Evolutionary conservation across 495 filamentous ascomycete genomes (phyloP), one percentile per base, ranked within the genome.

Genomic region (Cercophora sp.): DNA sequence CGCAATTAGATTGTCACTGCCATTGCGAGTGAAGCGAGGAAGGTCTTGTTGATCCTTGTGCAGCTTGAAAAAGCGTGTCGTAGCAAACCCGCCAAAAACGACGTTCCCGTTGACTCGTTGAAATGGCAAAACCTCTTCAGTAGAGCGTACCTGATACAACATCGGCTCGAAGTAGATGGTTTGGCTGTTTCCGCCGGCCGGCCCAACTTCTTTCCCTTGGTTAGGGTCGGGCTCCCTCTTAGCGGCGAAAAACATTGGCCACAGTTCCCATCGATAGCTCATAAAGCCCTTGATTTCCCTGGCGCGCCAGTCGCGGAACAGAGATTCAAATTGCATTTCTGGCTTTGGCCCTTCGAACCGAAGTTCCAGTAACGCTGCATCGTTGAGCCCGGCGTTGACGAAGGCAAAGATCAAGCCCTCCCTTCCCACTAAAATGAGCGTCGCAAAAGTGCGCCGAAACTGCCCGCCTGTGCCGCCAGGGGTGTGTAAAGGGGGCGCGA

Each of bases 1-100:
- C 24, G 43, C 43, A 32, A 47, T 47, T 5, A 16, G 24, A 18
- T 47, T 47, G 13, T 32, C 11, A 8, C 27, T 32, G 8, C 16
- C n/a, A n/a, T 39, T 20, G n/a, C 36, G 36, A 39, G 36, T 39
- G 22, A 39, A 39, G 2, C 36, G 36, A 2, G 36, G 15, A 29
- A 47, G 11, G 43, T 18, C 43, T 16, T 47, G 43, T 10, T 47
- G 43, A 20, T 47, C 43, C 15, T 47, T 16, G 24, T 47, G 43
- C 24, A 47, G 43, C 2, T 19, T 32, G 43, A 31, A 47, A 16
- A 47, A 47, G 8, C 43, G 25, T 9, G 34, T 27, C n/a, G 19
- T 27, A 11, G 25, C 25, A 19, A 47, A 47, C 8, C 43, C 43
- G 13, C 43, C 43, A 18, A 27, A 20, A 25, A 23, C 22, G 20